Conservation (phyloP, 1,284 basidiomycete genomes). For the Paramarasmius palmivorus region DNA sequence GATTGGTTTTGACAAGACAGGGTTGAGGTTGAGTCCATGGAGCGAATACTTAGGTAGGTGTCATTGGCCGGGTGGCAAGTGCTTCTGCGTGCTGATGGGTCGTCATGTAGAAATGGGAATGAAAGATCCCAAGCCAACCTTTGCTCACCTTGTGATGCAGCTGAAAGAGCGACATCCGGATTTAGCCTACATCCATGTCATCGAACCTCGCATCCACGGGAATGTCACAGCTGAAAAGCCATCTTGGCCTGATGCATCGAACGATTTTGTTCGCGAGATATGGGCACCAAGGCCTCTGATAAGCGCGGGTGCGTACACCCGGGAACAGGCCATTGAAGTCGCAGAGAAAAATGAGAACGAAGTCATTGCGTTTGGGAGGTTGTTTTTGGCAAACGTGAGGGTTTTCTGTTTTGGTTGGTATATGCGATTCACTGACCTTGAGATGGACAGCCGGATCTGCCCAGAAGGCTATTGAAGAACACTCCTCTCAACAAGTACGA, state of each 20-base stretch:
- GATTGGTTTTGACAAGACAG: conserved; percentile 37
- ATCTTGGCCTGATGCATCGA: not conserved
- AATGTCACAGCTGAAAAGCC: not conserved
- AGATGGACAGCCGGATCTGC: not conserved
- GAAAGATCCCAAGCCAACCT: conserved; percentile 35
- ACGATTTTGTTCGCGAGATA: conserved; percentile 11
- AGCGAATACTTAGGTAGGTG: not conserved
- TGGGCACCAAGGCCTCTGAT: conserved; percentile 9
- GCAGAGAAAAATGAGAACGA: not conserved
- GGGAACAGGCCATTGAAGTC: conserved; percentile 5
- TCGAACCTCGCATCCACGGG: conserved; percentile 32
- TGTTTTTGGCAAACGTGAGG: conserved; percentile 10
- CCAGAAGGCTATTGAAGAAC: not conserved
- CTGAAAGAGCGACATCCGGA: conserved; percentile 29
- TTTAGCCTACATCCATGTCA: conserved; percentile 48
- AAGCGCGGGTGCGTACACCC: conserved; percentile 5
- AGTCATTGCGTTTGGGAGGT: conserved; percentile 10
- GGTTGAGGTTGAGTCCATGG: conserved; percentile 42
- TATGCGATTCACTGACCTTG: not conserved
- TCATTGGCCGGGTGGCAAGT: not conserved
- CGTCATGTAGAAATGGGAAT: conserved; percentile 31
- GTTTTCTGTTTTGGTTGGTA: not conserved
- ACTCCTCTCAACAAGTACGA: not conserved
- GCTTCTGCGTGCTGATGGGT: not conserved
- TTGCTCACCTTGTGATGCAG: conserved; percentile 27